A percentile compares a stretch with the other conserved stretches of the same genome.
phyloP scores from a whole-genome alignment of 2,329 filamentous ascomycete genomes.

The Cordyceps cateniannulata region DNA sequence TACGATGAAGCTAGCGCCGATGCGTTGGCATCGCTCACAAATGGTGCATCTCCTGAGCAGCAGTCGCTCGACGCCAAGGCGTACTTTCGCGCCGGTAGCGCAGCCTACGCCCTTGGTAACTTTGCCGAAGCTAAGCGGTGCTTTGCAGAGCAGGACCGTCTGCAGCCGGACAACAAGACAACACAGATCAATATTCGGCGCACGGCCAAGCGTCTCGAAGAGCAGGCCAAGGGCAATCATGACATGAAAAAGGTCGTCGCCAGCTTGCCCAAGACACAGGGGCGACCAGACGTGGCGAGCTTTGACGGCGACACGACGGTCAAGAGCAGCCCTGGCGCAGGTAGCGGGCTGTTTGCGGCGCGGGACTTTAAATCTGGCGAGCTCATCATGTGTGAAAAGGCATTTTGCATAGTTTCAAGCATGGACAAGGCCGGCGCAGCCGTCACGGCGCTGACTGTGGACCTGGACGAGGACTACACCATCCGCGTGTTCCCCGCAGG shows the following conservation, averaged over 20 bases:
- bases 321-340: constrained; percentile 20
- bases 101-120: constrained; percentile 23
- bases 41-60: constrained; percentile 6
- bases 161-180: constrained; percentile 20
- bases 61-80: constrained; percentile 25
- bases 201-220: constrained; percentile 19
- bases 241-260: constrained; percentile 19
- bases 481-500: constrained; percentile 26
- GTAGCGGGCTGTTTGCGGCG: constrained; percentile 32
- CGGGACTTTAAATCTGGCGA: constrained; percentile 25
- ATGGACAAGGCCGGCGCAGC: constrained; percentile 22
- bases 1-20: constrained; percentile 26
- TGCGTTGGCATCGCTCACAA: constrained; percentile 24
- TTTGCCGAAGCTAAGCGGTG: constrained; percentile 19
- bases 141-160: constrained; percentile 20
- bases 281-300: constrained; percentile 24
- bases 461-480: constrained; percentile 20
- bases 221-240: constrained; percentile 18
- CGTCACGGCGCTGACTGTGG: constrained; percentile 26
- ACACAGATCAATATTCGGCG: constrained; percentile 17
- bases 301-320: constrained; percentile 23
- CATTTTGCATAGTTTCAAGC: constrained; percentile 25
- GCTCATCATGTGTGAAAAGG: constrained; percentile 28
- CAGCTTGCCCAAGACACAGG: constrained; percentile 21
- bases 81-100: constrained; percentile 25